These are phyloP conservation scores for Starmerella floricola DNA, from an alignment of 805 yeast species.

Conservation along the genomic window DNA sequence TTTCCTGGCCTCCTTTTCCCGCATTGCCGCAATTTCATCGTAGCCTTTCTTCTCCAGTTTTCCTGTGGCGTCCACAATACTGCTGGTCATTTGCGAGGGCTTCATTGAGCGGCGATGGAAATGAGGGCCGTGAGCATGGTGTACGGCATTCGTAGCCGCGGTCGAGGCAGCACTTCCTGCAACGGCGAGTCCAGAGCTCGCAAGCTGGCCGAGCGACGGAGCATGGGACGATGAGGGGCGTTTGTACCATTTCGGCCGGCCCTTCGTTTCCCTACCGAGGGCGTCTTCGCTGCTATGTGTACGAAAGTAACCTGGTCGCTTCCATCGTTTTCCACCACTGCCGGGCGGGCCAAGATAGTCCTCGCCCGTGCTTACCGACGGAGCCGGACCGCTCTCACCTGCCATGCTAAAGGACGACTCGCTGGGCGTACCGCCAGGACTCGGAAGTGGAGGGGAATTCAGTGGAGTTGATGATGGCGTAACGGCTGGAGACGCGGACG, in stretches of 20 bases:
- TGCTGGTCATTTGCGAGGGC: background rate
- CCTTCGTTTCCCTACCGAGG: constrained; percentile 13
- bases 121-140: background rate
- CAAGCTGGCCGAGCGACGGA: constrained; percentile 21
- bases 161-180: constrained; percentile 22
- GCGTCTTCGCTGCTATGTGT: constrained; percentile 21
- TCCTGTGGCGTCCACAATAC: background rate
- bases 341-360: too few relatives aligned
- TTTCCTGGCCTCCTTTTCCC: constrained; percentile 17
- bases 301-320: constrained; percentile 20
- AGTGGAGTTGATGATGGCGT: constrained; percentile 11
- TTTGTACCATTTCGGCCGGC: constrained; percentile 27
- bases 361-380: too few relatives aligned
- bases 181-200: constrained; percentile 17
- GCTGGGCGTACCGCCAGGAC: background rate
- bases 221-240: constrained; percentile 20
- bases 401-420: background rate
- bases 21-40: constrained; percentile 3
- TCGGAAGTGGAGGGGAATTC: constrained; percentile 4
- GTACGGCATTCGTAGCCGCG: constrained; percentile 19
- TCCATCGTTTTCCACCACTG: constrained; percentile 5
- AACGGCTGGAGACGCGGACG: constrained; percentile 3
- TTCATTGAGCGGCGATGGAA: background rate
- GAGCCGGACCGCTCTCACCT: background rate
- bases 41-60: background rate